Evolutionary conservation across 139 green algal genomes (phyloP), one percentile per base, ranked within the genome.

Genomic region (Closterium sp.): DNA sequence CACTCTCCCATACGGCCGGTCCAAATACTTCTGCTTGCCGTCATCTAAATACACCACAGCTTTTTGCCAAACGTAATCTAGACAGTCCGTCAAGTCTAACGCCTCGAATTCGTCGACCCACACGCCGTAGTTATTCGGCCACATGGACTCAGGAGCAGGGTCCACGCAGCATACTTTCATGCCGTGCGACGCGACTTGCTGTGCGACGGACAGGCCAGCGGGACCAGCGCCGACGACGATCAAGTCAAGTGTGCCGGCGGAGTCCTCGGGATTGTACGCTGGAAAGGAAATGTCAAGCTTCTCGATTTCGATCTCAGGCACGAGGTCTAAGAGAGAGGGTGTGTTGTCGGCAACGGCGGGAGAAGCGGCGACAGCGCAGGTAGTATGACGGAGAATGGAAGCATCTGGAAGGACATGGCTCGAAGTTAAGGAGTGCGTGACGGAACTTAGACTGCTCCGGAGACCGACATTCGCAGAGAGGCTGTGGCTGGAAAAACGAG

Each of bases 61-160:
- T 88, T 96, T 96, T 1, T 95, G 94, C 98, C 98, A 99, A 1
- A 88, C 89, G 30, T 91, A 86, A 24, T 96, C 95, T 30, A 96
- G 89, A 86, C 93, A 96, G 89, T 96, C 95, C 24, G 91, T 70
- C 29, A 96, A 86, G 21, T 92, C 95, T 97, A 99, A 97, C 0
- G 96, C 96, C 91, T 98, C 95, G 89, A 99, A 99, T 95, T 99
- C 98, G 88, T 99, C 98, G 2, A 98, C 93, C 98, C 98, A 99
- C 19, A 99, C 98, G 45, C 98, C 98, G 91, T 99, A 99, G 92
- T 99, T 99, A 94, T 99, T 99, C 2, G 97, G 96, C 98, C 98
- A 99, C 38, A 95, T 91, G 19, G 92, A 95, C 27, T 97, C 91
- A 2, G 98, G 98, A 0, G 95, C 88, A 1, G 97, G 97, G 91